A percentile compares a stretch with the other conserved stretches of the same genome.
Evolutionary conservation across 371 early-diverging fungal species (phyloP).

Genomic region (Mortierella sp.): DNA sequence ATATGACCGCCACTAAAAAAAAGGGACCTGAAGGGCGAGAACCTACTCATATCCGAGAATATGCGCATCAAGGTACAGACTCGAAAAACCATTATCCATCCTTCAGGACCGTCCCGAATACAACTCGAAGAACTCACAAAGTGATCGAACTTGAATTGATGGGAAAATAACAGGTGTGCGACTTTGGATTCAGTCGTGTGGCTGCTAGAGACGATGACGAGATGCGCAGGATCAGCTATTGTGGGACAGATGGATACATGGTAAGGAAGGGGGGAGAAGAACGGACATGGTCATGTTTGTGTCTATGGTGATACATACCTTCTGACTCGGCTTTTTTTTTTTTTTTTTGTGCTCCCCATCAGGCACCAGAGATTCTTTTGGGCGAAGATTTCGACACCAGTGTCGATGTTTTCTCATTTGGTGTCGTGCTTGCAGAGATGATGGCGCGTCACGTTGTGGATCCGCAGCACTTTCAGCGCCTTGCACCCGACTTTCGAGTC

Average conservation of each 20-base stretch:
- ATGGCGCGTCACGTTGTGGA: slow-evolving; percentile 58
- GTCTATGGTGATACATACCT: not conserved
- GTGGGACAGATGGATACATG: slow-evolving; percentile 65
- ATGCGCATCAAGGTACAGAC: slow-evolving; percentile 50
- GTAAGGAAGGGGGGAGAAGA: slow-evolving; percentile 18
- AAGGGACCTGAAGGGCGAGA: slow-evolving; percentile 51
- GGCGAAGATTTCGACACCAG: slow-evolving; percentile 62
- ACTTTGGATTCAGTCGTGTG: slow-evolving; percentile 67
- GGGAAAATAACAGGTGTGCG: slow-evolving; percentile 58
- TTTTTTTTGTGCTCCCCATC: not conserved
- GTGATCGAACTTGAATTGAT: not conserved
- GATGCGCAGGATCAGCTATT: slow-evolving; percentile 63
- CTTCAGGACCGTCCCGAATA: not conserved
- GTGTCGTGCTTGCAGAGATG: slow-evolving; percentile 65
- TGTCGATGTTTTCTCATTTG: slow-evolving; percentile 69
- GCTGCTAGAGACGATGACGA: slow-evolving; percentile 57
- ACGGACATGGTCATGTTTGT: too few species aligned
- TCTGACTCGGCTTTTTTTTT: not conserved
- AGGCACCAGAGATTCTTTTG: slow-evolving; percentile 72
- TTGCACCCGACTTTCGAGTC: slow-evolving; percentile 57
- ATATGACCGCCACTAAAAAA: not conserved
- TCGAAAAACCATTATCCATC: not conserved
- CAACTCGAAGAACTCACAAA: too few species aligned
- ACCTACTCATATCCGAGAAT: slow-evolving; percentile 48
- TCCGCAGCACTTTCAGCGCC: slow-evolving; percentile 39